Evolutionary conservation across 306 rosid species (phyloP).

Genomic region (Begonia masoniana): DNA sequence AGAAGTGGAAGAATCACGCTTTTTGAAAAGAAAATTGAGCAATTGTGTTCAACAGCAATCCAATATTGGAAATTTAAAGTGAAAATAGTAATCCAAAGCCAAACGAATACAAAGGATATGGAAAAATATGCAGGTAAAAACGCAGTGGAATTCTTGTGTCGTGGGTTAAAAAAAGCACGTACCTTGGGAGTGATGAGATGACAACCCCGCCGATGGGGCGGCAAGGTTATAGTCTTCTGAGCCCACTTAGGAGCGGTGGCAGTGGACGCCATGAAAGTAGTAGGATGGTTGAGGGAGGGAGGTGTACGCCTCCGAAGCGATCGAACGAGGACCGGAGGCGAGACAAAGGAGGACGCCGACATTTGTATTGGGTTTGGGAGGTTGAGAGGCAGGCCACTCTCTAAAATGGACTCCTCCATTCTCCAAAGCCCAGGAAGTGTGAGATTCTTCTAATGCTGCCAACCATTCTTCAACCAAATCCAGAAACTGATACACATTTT

Average conservation of each 20-base stretch:
- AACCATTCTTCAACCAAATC: too few relatives aligned
- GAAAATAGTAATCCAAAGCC: neutral
- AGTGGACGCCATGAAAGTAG: constrained; percentile 34
- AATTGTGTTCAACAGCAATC: too few relatives aligned
- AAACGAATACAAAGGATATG: neutral
- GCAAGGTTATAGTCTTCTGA: constrained; percentile 65
- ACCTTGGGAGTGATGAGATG: constrained; percentile 90
- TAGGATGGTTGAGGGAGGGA: constrained; percentile 11
- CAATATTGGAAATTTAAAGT: neutral
- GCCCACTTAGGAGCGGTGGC: constrained; percentile 72
- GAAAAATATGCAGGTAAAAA: neutral
- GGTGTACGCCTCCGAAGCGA: constrained; percentile 1
- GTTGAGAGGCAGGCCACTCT: too few relatives aligned
- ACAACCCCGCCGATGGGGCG: constrained; percentile 71
- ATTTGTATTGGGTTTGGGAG: too few relatives aligned
- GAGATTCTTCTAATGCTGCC: too few relatives aligned
- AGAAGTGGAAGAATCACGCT: too few relatives aligned
- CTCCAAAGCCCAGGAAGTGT: neutral
- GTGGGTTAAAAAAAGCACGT: neutral
- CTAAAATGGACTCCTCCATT: too few relatives aligned
- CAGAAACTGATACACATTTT: too few relatives aligned
- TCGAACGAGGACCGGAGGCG: neutral
- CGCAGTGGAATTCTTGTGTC: neutral
- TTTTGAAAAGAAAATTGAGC: too few relatives aligned
- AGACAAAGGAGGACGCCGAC: neutral